A percentile compares a stretch with the other conserved stretches of the same genome.
Conservation (phyloP, 2,329 filamentous ascomycete species). For the Mycogone perniciosa region DNA sequence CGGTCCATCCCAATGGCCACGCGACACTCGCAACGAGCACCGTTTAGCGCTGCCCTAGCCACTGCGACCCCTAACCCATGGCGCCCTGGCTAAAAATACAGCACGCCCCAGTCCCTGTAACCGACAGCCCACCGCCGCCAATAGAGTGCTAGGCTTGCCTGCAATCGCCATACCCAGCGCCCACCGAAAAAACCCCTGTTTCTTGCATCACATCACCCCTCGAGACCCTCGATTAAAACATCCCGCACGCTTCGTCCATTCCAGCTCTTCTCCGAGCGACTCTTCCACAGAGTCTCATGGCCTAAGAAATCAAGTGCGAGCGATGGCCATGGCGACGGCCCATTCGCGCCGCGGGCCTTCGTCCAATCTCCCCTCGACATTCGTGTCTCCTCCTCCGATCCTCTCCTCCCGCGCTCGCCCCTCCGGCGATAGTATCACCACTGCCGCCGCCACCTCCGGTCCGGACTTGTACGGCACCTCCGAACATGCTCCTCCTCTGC, state of each 20-base stretch:
- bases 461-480: not conserved
- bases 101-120: too few relatives aligned
- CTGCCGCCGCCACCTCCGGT: not conserved
- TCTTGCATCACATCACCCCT: too few relatives aligned
- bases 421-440: conserved; percentile 4
- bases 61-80: too few relatives aligned
- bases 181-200: too few relatives aligned
- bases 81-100: too few relatives aligned
- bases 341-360: conserved; percentile 18
- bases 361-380: conserved; percentile 11
- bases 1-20: too few relatives aligned
- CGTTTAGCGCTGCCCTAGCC: too few relatives aligned
- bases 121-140: too few relatives aligned
- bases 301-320: conserved; percentile 11
- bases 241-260: not conserved
- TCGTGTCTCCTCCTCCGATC: not conserved
- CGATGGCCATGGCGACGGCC: conserved; percentile 16
- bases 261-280: not conserved
- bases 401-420: not conserved
- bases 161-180: too few relatives aligned
- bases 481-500: not conserved
- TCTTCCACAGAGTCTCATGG: conserved; percentile 13
- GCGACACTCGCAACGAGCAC: too few relatives aligned
- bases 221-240: too few relatives aligned
- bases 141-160: too few relatives aligned